Percentiles rank a stretch among this genome's conserved stretches.
These are phyloP conservation scores for Fusarium guadeloupense DNA, from an alignment of 2,329 filamentous ascomycete genomes.

Conservation along the genomic window DNA sequence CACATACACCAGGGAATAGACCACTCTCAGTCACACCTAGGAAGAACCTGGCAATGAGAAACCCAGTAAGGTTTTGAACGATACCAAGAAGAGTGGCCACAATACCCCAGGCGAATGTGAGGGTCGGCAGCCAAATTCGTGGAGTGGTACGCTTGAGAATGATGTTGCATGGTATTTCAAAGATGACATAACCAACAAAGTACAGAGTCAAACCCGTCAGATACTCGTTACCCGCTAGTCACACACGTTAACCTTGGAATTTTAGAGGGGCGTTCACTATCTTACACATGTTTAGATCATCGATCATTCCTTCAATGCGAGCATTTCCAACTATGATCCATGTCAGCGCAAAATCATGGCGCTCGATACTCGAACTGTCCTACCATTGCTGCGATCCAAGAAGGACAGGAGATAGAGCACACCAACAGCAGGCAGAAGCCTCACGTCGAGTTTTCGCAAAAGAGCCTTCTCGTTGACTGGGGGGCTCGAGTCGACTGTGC, in stretches of 20 bases:
- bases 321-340: conserved; percentile 64
- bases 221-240: conserved; percentile 67
- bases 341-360: conserved; percentile 24
- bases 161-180: conserved; percentile 71
- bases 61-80: conserved; percentile 59
- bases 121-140: conserved; percentile 63
- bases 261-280: neutral
- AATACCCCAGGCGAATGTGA: conserved; percentile 65
- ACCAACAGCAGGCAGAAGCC: conserved; percentile 63
- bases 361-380: conserved; percentile 39
- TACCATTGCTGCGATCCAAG: conserved; percentile 67
- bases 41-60: conserved; percentile 64
- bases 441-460: conserved; percentile 64
- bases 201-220: conserved; percentile 72
- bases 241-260: neutral
- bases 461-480: conserved; percentile 64
- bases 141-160: conserved; percentile 69
- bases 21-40: conserved; percentile 64
- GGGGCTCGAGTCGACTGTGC: conserved; percentile 1
- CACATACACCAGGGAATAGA: conserved; percentile 61
- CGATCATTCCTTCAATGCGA: conserved; percentile 63
- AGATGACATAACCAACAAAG: conserved; percentile 69
- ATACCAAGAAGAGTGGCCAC: conserved; percentile 62
- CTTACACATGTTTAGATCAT: conserved; percentile 63
- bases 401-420: conserved; percentile 66